Conservation (phyloP, 768 basidiomycete genomes). For the Auricularia cornea region DNA sequence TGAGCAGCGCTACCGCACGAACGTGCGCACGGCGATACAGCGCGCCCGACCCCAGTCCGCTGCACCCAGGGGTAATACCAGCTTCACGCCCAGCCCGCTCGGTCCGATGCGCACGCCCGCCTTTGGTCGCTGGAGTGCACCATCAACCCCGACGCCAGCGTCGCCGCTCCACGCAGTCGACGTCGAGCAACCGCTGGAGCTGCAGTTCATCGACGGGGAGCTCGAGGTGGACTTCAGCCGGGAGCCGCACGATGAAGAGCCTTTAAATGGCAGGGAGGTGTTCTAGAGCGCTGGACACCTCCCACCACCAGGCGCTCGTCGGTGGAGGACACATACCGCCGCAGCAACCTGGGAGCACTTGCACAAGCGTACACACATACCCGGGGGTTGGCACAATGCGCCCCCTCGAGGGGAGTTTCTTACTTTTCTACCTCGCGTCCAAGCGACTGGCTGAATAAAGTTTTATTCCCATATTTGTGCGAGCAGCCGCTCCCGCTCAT, state of each 20-base stretch:
- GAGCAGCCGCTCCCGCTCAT: neutral
- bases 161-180: too few species aligned
- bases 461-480: neutral
- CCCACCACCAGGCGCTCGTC: neutral
- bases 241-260: neutral
- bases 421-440: neutral
- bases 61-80: neutral
- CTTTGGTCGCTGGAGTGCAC: neutral
- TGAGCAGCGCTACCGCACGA: neutral
- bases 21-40: neutral
- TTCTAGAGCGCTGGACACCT: neutral
- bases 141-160: neutral
- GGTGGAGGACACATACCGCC: neutral
- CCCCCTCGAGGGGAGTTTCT: neutral
- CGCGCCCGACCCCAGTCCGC: neutral
- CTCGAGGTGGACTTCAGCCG: neutral
- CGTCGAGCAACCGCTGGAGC: too few species aligned
- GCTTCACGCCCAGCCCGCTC: neutral
- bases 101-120: neutral
- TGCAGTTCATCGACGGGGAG: neutral
- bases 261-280: neutral
- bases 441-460: neutral
- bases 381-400: neutral
- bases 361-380: neutral
- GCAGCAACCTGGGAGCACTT: neutral